Base-by-base conservation (phyloP, 2,329 filamentous ascomycete species). In the Lithohypha guttulata region DNA sequence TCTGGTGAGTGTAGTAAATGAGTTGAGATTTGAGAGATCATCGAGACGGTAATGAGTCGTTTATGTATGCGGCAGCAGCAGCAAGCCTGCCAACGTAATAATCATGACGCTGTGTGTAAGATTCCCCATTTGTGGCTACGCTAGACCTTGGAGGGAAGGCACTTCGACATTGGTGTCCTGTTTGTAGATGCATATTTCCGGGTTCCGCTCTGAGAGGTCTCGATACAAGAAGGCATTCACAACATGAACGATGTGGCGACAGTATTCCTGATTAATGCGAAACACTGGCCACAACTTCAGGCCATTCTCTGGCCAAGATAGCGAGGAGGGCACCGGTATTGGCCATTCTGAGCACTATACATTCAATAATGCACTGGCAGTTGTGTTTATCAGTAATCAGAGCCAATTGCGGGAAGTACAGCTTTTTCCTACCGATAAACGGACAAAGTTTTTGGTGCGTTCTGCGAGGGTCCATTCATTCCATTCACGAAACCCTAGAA, bases 1-100 rank as follows among this genome's bases (percentile, higher is more conserved):
- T 29, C 27, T 29, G 27, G n/a, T 29, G n/a, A 29, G n/a, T 29
- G 27, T 29, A 29, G 27, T 29, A 29, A 14, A 29, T 29, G 27
- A 29, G 27, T 13, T 29, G 27, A 29, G 27, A 29, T 29, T 29
- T 11, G 27, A 29, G 17, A 29, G 27, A 14, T 6, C 27, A 29
- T 29, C 17, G 27, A 29, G 27, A 14, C 17, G 27, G 27, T 29
- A 29, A 29, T 29, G 17, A 29, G 27, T n/a, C 27, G 17, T 29
- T 29, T 29, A 29, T 29, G 27, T 29, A 29, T 14, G 27, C 27
- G 17, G 17, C 27, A 29, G 17, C 27, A 29, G 27, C 27, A 29
- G 27, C 27, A 29, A 13, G 27, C 27, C 27, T 14, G 27, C 27
- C 17, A 14, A 29, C 17, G 27, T 29, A 29, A 29, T 29, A 29